A percentile compares a stretch with the other conserved stretches of the same genome.
These are phyloP conservation scores for Gynostemma pentaphyllum DNA, from an alignment of 306 rosid genomes.

Conservation along the genomic window DNA sequence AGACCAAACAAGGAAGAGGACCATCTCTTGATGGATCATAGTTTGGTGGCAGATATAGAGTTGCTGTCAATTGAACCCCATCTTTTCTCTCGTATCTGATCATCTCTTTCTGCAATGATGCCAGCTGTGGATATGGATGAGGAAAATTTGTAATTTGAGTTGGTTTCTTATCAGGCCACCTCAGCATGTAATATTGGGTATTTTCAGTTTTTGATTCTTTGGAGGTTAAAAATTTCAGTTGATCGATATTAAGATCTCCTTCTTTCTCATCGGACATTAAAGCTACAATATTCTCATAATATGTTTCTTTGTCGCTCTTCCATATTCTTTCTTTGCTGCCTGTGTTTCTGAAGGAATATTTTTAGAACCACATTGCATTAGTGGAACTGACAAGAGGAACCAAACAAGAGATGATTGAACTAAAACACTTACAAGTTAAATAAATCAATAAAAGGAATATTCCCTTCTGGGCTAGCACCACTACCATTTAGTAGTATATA, in stretches of 20 bases:
- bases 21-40: constrained; percentile 84
- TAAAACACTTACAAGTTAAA: constrained; percentile 70
- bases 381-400: constrained; percentile 7
- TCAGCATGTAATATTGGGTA: constrained; percentile 67
- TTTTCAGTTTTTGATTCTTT: constrained; percentile 97
- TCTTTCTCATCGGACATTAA: constrained; percentile 87
- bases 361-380: constrained; percentile 20
- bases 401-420: background rate
- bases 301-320: constrained; percentile 78
- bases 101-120: constrained; percentile 93
- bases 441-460: constrained; percentile 92
- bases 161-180: constrained; percentile 74
- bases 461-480: constrained; percentile 95
- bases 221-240: constrained; percentile 68
- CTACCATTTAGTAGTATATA: constrained; percentile 66
- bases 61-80: constrained; percentile 95
- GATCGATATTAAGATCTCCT: constrained; percentile 67
- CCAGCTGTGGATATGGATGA: constrained; percentile 97
- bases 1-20: constrained; percentile 87
- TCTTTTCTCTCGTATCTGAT: constrained; percentile 90
- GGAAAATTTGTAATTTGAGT: constrained; percentile 79
- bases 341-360: constrained; percentile 66
- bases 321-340: constrained; percentile 86
- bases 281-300: constrained; percentile 76
- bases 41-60: constrained; percentile 87